These are phyloP conservation scores for Fusarium metavorans DNA, from an alignment of 2,329 filamentous ascomycete genomes.

Conservation along the genomic window DNA sequence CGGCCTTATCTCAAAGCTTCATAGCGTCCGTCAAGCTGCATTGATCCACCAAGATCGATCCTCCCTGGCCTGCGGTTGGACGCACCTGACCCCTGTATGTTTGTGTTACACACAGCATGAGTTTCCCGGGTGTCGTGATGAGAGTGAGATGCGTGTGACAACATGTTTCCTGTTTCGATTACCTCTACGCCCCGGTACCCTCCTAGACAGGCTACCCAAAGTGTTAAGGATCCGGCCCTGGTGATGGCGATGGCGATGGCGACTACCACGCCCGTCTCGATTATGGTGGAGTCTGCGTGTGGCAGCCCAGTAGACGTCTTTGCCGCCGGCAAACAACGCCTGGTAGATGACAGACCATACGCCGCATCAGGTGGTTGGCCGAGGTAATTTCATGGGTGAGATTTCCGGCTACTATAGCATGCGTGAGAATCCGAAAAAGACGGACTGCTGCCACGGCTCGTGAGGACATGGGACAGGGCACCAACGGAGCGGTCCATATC, in stretches of 20 bases:
- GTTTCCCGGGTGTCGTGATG: constrained; percentile 29
- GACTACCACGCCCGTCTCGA: constrained; percentile 14
- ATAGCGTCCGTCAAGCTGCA: constrained; percentile 26
- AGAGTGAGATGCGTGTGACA: constrained; percentile 20
- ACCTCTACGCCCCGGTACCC: not conserved
- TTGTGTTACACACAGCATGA: constrained; percentile 38
- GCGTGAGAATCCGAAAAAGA: constrained; percentile 14
- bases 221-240: not conserved
- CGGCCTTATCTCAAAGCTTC: constrained; percentile 38
- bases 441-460: not conserved
- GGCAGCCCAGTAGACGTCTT: constrained; percentile 19
- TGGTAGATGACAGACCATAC: constrained; percentile 2
- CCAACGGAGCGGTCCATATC: not conserved
- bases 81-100: constrained; percentile 31
- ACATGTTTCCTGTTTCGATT: not conserved
- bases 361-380: constrained; percentile 9
- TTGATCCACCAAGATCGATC: constrained; percentile 42
- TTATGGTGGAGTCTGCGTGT: constrained; percentile 33
- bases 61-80: constrained; percentile 34
- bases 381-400: constrained; percentile 13
- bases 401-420: constrained; percentile 12
- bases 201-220: not conserved
- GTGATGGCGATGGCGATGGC: not conserved
- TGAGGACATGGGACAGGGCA: constrained; percentile 11
- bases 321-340: constrained; percentile 33